Conservation (phyloP, 2,329 filamentous ascomycete genomes). For the Cadophora gregata region DNA sequence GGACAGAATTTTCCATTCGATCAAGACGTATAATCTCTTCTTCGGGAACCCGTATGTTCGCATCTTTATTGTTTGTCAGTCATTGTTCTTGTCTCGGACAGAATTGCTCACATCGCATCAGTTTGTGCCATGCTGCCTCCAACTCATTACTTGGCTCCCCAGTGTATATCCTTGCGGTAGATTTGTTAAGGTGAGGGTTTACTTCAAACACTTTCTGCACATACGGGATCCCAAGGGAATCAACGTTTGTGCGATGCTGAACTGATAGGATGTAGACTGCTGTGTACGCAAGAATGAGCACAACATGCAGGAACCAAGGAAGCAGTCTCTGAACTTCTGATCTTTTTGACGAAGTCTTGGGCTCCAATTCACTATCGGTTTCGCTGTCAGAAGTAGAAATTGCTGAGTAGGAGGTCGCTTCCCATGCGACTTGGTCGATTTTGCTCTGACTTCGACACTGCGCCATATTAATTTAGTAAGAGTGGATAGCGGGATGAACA, state of each 20-base stretch:
- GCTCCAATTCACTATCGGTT: not conserved
- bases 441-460: not conserved
- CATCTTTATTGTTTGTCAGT: not conserved
- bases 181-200: not conserved
- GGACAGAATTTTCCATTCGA: not conserved
- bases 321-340: not conserved
- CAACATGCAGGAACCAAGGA: not conserved
- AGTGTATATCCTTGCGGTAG: not conserved
- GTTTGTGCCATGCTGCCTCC: conserved; percentile 1
- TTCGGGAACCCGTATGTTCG: conserved; percentile 8
- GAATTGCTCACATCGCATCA: not conserved
- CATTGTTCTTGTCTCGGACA: too few relatives aligned
- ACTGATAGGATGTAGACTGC: not conserved
- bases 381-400: not conserved
- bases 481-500: not conserved
- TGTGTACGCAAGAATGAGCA: conserved; percentile 1
- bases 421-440: not conserved
- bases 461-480: not conserved
- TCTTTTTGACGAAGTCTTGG: too few relatives aligned
- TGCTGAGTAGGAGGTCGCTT: not conserved
- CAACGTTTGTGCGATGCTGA: not conserved
- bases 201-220: conserved; percentile 9
- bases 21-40: not conserved
- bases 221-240: not conserved
- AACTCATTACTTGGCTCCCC: not conserved